Conservation (phyloP, 169 alveolate genomes). For the Sarcocystis neurona region DNA sequence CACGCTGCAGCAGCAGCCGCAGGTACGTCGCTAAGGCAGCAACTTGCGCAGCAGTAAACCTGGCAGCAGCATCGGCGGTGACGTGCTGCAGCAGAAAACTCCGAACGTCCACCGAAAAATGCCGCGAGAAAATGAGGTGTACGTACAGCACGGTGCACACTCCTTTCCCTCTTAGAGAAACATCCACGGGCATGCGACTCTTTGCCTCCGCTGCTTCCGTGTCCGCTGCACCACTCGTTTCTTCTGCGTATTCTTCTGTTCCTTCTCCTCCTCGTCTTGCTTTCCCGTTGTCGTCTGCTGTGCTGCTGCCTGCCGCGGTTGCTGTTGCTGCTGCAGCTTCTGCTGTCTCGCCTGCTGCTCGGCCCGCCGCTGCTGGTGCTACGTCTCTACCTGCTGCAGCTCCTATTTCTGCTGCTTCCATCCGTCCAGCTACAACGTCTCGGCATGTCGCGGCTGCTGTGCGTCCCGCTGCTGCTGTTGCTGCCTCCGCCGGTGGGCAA, state of each 20-base stretch:
- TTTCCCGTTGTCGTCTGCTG: not conserved
- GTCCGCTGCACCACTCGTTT: not conserved
- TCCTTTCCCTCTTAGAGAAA: conserved; percentile 2
- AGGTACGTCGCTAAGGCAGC: conserved; percentile 10
- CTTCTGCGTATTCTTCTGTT: not conserved
- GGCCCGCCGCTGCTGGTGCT: too few species aligned
- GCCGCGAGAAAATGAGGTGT: not conserved
- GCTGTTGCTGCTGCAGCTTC: not conserved
- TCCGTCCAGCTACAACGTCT: too few species aligned
- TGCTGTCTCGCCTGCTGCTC: not conserved
- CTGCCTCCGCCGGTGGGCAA: too few species aligned
- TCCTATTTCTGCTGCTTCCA: too few species aligned
- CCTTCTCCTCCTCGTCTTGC: not conserved
- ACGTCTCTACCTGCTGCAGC: too few species aligned
- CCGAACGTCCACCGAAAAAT: not conserved
- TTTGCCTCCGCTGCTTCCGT: not conserved
- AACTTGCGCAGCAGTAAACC: not conserved
- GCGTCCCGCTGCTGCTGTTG: too few species aligned
- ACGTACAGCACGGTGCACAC: conserved; percentile 24
- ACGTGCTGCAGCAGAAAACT: not conserved
- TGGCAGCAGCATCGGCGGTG: not conserved
- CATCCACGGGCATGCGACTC: not conserved
- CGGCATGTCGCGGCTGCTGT: too few species aligned
- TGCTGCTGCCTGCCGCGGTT: not conserved
- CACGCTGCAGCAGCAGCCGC: not conserved